These are phyloP conservation scores for Monosporascus ibericus DNA, from an alignment of 2,329 filamentous ascomycete species.

Conservation along the genomic window DNA sequence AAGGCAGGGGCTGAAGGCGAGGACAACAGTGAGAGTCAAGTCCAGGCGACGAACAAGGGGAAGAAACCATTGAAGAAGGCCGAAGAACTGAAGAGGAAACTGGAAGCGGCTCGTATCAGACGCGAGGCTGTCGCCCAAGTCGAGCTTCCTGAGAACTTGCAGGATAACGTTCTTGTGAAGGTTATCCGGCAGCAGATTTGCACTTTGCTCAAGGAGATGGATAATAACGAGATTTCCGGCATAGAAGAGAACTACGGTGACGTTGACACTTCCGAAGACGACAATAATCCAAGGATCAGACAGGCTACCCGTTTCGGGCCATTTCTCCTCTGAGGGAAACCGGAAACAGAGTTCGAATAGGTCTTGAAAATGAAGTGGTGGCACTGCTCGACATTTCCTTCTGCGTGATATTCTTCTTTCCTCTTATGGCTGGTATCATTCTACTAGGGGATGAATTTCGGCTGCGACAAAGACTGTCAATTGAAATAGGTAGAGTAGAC, in stretches of 20 bases:
- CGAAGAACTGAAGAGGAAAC: background rate
- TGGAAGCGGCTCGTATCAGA: background rate
- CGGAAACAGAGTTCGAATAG: too few species aligned
- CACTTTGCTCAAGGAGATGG: background rate
- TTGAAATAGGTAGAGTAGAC: too few species aligned
- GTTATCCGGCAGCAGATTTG: background rate
- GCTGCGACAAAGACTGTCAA: too few species aligned
- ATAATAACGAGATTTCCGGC: background rate
- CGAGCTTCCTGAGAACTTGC: background rate
- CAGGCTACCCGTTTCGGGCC: too few species aligned
- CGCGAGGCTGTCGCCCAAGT: background rate
- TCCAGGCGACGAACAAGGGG: background rate
- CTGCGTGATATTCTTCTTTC: too few species aligned
- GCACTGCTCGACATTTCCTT: too few species aligned
- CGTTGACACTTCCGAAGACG: too few species aligned
- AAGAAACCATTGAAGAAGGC: background rate
- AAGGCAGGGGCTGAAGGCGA: background rate
- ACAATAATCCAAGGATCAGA: too few species aligned
- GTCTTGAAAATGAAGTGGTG: too few species aligned
- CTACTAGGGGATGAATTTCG: too few species aligned
- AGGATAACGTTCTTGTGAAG: background rate
- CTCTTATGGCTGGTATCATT: too few species aligned
- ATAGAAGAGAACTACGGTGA: background rate
- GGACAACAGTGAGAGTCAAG: background rate
- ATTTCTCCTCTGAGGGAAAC: too few species aligned